phyloP scores from a whole-genome alignment of 805 yeast species.

The Lipomyces anomalus region DNA sequence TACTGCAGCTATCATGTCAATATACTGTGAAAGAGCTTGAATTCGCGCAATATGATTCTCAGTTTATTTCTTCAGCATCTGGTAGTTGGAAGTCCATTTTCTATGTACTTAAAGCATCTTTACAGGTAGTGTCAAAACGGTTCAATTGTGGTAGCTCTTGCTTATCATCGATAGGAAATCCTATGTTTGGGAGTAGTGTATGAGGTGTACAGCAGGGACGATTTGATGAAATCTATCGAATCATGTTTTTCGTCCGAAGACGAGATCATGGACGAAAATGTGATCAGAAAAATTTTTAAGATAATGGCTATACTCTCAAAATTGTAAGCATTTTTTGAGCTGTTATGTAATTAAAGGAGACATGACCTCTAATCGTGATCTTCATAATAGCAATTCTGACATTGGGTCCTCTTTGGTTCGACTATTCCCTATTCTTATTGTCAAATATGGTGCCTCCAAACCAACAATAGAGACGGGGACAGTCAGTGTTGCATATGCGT shows the following conservation, averaged over 20 bases:
- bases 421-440: conserved; percentile 41
- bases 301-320: conserved; percentile 50
- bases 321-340: background rate
- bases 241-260: conserved; percentile 48
- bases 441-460: conserved; percentile 44
- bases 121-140: conserved; percentile 31
- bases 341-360: background rate
- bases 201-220: conserved; percentile 42
- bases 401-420: conserved; percentile 32
- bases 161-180: conserved; percentile 40
- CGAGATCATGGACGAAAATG: conserved; percentile 47
- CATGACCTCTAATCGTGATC: background rate
- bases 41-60: conserved; percentile 52
- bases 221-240: conserved; percentile 44
- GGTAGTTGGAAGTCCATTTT: conserved; percentile 46
- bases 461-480: conserved; percentile 50
- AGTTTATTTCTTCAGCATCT: conserved; percentile 50
- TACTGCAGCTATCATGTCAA: conserved; percentile 18
- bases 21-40: conserved; percentile 38
- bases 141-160: background rate
- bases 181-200: conserved; percentile 51
- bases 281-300: conserved; percentile 49
- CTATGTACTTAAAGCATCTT: conserved; percentile 48
- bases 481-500: conserved; percentile 55
- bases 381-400: conserved; percentile 29